phyloP scores from a whole-genome alignment of 2,329 filamentous ascomycete species.

The Tetracladium maxilliforme region DNA sequence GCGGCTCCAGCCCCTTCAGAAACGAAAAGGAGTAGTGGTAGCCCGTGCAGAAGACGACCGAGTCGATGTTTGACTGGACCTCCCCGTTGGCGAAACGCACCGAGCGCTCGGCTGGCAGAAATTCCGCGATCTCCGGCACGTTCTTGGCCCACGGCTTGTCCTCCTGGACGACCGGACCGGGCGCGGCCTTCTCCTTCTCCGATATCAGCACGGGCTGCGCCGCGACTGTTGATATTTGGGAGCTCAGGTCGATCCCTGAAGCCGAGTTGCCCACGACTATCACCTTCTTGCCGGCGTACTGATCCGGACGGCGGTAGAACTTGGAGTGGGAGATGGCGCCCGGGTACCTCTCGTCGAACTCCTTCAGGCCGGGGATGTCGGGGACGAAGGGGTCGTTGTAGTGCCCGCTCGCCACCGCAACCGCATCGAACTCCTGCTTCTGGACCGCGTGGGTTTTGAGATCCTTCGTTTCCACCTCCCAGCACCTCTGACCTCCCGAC shows the following conservation, averaged over 20 bases:
- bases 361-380: conserved; percentile 37
- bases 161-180: conserved; percentile 36
- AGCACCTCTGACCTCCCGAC: too few relatives aligned
- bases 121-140: conserved; percentile 42
- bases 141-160: conserved; percentile 37
- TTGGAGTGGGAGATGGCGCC: conserved; percentile 52
- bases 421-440: conserved; percentile 45
- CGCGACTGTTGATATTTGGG: conserved; percentile 54
- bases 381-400: conserved; percentile 50
- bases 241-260: conserved; percentile 70
- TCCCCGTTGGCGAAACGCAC: conserved; percentile 42
- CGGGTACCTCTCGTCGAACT: conserved; percentile 39
- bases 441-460: too few relatives aligned
- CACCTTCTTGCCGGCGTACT: conserved; percentile 51
- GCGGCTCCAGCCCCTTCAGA: conserved; percentile 32
- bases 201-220: conserved; percentile 48
- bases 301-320: conserved; percentile 47
- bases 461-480: conserved; percentile 10
- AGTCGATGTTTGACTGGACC: conserved; percentile 38
- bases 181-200: conserved; percentile 39
- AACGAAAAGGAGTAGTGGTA: conserved; percentile 57
- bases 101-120: conserved; percentile 33
- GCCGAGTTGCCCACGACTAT: conserved; percentile 75
- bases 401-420: conserved; percentile 53
- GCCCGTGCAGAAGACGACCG: conserved; percentile 51